Conservation (phyloP, 352 stramenopile species). For the Globisporangium acanthophoron region DNA sequence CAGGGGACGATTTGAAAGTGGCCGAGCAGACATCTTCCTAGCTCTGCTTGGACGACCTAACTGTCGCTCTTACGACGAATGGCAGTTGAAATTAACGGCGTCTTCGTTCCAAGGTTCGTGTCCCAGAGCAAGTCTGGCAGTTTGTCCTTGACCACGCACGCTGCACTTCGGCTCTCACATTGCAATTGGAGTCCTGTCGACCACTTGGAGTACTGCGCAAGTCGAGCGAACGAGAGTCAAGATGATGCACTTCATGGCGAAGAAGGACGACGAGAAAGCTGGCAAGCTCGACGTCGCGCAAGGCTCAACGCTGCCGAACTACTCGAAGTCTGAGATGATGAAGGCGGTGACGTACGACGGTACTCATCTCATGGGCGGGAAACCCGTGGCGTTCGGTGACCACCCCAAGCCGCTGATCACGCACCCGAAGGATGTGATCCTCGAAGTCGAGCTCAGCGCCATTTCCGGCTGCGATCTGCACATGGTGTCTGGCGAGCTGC, state of each 20-base stretch:
- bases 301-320: slow-evolving; percentile 21
- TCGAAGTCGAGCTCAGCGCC: slow-evolving; percentile 23
- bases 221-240: background rate
- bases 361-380: slow-evolving; percentile 15
- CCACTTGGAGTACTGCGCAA: background rate
- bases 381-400: slow-evolving; percentile 21
- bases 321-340: slow-evolving; percentile 23
- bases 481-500: slow-evolving; percentile 30
- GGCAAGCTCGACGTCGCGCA: slow-evolving; percentile 23
- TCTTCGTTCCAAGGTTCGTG: no score
- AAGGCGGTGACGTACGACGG: slow-evolving; percentile 28
- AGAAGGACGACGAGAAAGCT: slow-evolving; percentile 24
- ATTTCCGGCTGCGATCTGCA: slow-evolving; percentile 37
- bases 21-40: no score
- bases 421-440: slow-evolving; percentile 25
- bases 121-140: no score
- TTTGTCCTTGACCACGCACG: no score
- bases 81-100: no score
- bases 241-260: slow-evolving; percentile 25
- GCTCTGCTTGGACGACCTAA: no score
- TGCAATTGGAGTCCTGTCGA: background rate
- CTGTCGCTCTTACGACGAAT: no score
- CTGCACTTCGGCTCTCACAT: background rate
- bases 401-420: slow-evolving; percentile 24
- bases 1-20: background rate